Base-by-base conservation (phyloP, 768 basidiomycete genomes). In the Gloeopeniophorella convolvens region DNA sequence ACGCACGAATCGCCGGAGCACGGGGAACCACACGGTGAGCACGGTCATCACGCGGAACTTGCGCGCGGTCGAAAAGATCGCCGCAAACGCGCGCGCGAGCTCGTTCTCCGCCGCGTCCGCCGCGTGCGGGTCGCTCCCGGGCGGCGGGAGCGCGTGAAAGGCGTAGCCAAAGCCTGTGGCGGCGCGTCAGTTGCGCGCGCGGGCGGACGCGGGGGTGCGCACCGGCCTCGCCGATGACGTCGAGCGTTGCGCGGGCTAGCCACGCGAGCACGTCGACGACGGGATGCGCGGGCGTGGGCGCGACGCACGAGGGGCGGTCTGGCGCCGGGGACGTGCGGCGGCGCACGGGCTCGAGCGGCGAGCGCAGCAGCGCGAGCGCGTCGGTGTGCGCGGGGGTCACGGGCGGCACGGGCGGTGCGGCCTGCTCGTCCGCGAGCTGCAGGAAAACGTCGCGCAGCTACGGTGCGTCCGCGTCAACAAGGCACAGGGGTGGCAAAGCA, bases 221-320 rank as follows among this genome's bases (percentile, higher is more conserved):
- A 72, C 81, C 82, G 5, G 87, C 82, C 31, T 84, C 69, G 8
- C 86, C 86, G 43, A 92, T 89, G 47, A 86, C 77, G 55, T 90
- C 89, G 8, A 90, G 69, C 3, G 86, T 88, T 42, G 77, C 76
- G 48, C 76, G 77, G 34, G 77, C 79, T 3, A 89, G 68, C 78
- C 81, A 87, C 3, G 71, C 67, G 31, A 83, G 67, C 2, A 81
- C 76, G 31, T 92, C 82, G 27, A 88, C 68, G 6, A 65, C 65
- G 16, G 42, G 50, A 36, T 42, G 50, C 5, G 40, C 31, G 11
- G 32, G 11, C 16, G 46, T 42, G 59, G 52, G 15, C 54, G 52
- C 4, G 47, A 56, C 51, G 23, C 35, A 12, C 10, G 53, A 44
- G n/a, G 46, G 39, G 9, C 47, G 32, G 47, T 49, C 42, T 10